phyloP scores from a whole-genome alignment of 169 alveolate species.

The Blepharisma undulans region DNA sequence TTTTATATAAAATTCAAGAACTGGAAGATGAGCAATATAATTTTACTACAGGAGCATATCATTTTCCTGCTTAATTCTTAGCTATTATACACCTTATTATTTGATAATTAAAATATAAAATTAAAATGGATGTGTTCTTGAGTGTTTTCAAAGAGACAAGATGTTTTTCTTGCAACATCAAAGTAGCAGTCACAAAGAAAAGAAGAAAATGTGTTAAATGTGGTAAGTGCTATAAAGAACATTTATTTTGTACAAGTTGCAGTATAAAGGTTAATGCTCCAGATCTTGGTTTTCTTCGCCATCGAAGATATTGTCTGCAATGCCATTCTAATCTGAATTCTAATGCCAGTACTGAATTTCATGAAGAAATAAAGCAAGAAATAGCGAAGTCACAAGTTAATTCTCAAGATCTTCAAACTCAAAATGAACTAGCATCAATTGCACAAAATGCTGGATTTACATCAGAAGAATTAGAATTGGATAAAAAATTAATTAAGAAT shows the following conservation, averaged over 20 bases:
- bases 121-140: background rate
- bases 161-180: slow-evolving; percentile 14
- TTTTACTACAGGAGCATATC: background rate
- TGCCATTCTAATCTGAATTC: background rate
- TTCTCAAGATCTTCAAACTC: background rate
- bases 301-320: slow-evolving; percentile 20
- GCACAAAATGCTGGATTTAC: background rate
- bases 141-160: background rate
- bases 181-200: background rate
- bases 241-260: slow-evolving; percentile 24
- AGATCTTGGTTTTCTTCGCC: slow-evolving; percentile 6
- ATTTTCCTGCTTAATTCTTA: too few species aligned
- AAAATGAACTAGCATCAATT: background rate
- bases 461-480: background rate
- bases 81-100: too few species aligned
- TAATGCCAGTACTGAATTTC: background rate
- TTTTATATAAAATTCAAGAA: background rate
- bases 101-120: background rate
- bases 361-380: background rate
- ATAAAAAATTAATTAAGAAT: background rate
- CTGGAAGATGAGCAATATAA: background rate
- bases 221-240: slow-evolving; percentile 19
- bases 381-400: background rate
- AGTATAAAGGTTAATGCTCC: background rate
- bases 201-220: slow-evolving; percentile 11